Evolutionary conservation across 371 early-diverging fungal species (phyloP).

Genomic region (Mucor indicus): DNA sequence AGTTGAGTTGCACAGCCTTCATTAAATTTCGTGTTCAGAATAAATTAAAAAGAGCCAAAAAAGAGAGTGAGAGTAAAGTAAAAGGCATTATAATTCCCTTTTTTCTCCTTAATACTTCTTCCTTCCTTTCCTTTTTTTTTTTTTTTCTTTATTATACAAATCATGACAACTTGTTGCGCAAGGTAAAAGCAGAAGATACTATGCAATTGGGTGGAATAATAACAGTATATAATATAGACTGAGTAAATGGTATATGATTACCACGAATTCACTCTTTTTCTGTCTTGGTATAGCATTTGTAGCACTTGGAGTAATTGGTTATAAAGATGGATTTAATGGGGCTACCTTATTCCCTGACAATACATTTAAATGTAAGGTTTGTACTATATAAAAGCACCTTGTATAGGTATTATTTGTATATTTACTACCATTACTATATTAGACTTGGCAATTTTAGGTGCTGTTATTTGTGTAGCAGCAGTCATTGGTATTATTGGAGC

Average conservation of each 20-base stretch:
- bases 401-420: background rate
- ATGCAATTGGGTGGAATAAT: background rate
- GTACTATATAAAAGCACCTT: background rate
- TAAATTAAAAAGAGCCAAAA: too few relatives aligned
- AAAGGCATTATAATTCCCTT: too few relatives aligned
- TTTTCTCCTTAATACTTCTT: too few relatives aligned
- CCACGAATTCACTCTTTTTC: constrained; percentile 41
- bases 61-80: too few relatives aligned
- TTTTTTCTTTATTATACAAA: background rate
- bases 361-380: constrained; percentile 34
- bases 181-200: constrained; percentile 14
- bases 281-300: constrained; percentile 43
- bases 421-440: background rate
- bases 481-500: constrained; percentile 35
- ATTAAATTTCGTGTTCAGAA: too few relatives aligned
- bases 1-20: too few relatives aligned
- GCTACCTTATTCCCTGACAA: constrained; percentile 35
- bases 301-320: constrained; percentile 43
- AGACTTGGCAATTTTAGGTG: constrained; percentile 36
- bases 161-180: constrained; percentile 34
- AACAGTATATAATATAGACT: constrained; percentile 23
- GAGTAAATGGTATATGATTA: constrained; percentile 44
- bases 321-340: constrained; percentile 31
- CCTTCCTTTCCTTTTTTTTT: background rate
- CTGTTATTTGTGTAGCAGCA: constrained; percentile 36